Conservation (phyloP, 768 basidiomycete species). For the Auriscalpium vulgare region DNA sequence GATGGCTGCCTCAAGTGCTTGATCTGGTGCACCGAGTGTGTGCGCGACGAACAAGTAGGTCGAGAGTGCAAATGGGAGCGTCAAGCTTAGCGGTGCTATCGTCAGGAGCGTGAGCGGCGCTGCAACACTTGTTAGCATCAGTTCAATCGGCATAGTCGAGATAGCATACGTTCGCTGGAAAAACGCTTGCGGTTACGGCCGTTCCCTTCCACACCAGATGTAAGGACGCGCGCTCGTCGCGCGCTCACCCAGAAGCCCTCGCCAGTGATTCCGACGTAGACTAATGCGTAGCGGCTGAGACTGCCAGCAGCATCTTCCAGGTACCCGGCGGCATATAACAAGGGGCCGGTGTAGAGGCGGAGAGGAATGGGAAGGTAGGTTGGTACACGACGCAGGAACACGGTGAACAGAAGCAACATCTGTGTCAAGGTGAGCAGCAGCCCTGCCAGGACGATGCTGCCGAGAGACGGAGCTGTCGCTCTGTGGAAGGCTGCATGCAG, state of each 20-base stretch:
- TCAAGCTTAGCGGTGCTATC: slow-evolving; percentile 69
- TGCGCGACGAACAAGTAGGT: slow-evolving; percentile 90
- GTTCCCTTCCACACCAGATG: slow-evolving; percentile 43
- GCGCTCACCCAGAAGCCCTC: slow-evolving; percentile 45
- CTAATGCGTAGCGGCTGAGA: slow-evolving; percentile 50
- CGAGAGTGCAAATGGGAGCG: slow-evolving; percentile 71
- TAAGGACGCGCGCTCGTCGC: slow-evolving; percentile 47
- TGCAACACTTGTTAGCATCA: slow-evolving; percentile 17
- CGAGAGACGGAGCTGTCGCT: slow-evolving; percentile 74
- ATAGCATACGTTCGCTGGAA: slow-evolving; percentile 48
- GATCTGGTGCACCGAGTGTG: slow-evolving; percentile 57
- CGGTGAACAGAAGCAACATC: slow-evolving; percentile 39
- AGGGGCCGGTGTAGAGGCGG: slow-evolving; percentile 34
- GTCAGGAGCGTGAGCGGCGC: slow-evolving; percentile 67
- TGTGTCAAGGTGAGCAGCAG: slow-evolving; percentile 70
- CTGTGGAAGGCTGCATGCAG: slow-evolving; percentile 75
- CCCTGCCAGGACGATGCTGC: slow-evolving; percentile 69
- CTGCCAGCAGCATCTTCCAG: slow-evolving; percentile 40
- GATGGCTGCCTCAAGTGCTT: slow-evolving; percentile 68
- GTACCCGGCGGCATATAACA: slow-evolving; percentile 33
- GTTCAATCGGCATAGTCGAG: neutral
- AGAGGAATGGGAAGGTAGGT: slow-evolving; percentile 39
- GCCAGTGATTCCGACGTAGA: slow-evolving; percentile 50
- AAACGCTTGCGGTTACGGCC: slow-evolving; percentile 39
- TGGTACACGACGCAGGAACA: slow-evolving; percentile 50